Conservation (phyloP, 108 stramenopile genomes). For the Nannochloropsis oceanica region DNA sequence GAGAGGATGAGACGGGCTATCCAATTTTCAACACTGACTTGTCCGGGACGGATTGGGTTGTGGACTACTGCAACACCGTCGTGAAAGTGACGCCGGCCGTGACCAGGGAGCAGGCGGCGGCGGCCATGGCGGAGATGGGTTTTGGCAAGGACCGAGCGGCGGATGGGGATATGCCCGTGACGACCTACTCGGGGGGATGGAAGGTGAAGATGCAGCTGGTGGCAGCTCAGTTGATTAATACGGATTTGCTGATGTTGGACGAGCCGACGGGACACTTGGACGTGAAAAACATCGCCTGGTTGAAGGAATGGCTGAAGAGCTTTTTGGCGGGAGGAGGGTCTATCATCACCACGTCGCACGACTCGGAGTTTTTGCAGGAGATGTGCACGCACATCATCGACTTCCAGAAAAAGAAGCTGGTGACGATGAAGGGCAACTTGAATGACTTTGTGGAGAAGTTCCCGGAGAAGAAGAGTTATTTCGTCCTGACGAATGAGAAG, state of each 20-base stretch:
- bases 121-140: constrained; percentile 11
- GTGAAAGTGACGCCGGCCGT: constrained; percentile 2
- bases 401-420: constrained; percentile 80
- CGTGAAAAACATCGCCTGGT: constrained; percentile 64
- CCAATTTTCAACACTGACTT: constrained; percentile 48
- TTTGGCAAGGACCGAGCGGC: constrained; percentile 53
- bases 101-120: neutral
- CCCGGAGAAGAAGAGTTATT: constrained; percentile 82
- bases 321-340: neutral
- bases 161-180: constrained; percentile 45
- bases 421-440: constrained; percentile 77
- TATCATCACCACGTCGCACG: constrained; percentile 55
- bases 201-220: constrained; percentile 58
- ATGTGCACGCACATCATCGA: constrained; percentile 84
- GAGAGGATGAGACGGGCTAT: neutral
- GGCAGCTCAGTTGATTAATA: constrained; percentile 57
- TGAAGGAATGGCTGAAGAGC: constrained; percentile 48
- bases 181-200: constrained; percentile 10
- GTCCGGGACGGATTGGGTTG: constrained; percentile 80
- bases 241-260: constrained; percentile 69
- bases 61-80: constrained; percentile 59
- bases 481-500: constrained; percentile 67
- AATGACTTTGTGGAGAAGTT: constrained; percentile 58
- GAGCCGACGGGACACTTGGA: constrained; percentile 66
- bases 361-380: constrained; percentile 76